These are phyloP conservation scores for Jatropha curcas DNA, from an alignment of 345 rosid genomes.

Conservation along the genomic window DNA sequence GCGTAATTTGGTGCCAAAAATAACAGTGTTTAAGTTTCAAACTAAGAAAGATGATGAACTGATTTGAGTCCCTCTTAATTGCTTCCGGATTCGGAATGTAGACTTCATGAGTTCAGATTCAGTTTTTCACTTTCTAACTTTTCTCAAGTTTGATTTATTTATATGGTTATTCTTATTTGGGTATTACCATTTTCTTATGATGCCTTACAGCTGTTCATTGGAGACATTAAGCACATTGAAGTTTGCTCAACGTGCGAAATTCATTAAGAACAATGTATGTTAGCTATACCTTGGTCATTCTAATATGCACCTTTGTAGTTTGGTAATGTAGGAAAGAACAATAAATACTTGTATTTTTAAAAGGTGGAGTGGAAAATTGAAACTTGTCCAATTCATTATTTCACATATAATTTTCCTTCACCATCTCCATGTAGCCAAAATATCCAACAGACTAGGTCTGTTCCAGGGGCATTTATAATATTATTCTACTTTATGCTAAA, in stretches of 20 bases:
- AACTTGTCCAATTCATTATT: background rate
- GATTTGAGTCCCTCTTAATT: too few species aligned
- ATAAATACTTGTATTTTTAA: background rate
- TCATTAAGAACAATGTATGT: slow-evolving; percentile 90
- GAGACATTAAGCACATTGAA: slow-evolving; percentile 97
- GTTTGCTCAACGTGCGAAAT: slow-evolving; percentile 99
- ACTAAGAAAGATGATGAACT: background rate
- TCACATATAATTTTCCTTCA: background rate
- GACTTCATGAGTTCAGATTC: too few species aligned
- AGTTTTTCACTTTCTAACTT: background rate
- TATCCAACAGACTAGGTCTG: background rate
- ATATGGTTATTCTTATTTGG: background rate
- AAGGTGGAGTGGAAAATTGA: background rate
- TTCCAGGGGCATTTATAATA: background rate
- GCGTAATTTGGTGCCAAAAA: background rate
- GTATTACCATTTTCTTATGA: background rate
- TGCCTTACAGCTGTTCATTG: slow-evolving; percentile 70
- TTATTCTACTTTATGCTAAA: background rate
- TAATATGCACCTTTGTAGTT: background rate
- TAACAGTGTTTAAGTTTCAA: background rate
- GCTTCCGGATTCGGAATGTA: too few species aligned
- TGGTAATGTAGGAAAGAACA: background rate
- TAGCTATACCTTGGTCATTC: background rate
- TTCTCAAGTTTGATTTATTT: background rate
- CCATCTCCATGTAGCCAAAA: background rate